Conservation (phyloP, 177 flowering plant species). For the Vitis hybrid region DNA sequence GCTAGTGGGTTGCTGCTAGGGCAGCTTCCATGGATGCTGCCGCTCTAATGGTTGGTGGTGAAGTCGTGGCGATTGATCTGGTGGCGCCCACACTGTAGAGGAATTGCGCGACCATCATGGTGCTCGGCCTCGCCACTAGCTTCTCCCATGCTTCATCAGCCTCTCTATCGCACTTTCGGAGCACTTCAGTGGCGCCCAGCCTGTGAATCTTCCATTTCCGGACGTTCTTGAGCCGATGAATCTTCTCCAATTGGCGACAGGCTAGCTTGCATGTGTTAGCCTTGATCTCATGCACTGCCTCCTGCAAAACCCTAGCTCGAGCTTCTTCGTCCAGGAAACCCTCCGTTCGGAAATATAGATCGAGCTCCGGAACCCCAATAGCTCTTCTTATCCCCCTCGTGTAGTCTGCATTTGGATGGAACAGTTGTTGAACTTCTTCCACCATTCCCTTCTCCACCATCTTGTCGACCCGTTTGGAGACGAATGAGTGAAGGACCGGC, state of each 20-base stretch:
- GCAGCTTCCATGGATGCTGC: background rate
- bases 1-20: conserved; percentile 1
- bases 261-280: conserved; percentile 47
- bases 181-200: conserved; percentile 57
- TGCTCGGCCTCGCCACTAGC: conserved; percentile 38
- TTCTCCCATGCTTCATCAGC: conserved; percentile 50
- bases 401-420: conserved; percentile 38
- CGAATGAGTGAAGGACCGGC: conserved; percentile 41
- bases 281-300: conserved; percentile 43
- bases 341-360: conserved; percentile 27
- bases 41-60: background rate
- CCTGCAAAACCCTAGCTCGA: conserved; percentile 22
- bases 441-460: conserved; percentile 48
- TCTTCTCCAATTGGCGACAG: conserved; percentile 47
- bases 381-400: conserved; percentile 39
- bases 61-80: no score
- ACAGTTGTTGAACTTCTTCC: conserved; percentile 32
- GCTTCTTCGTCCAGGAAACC: conserved; percentile 9
- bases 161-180: conserved; percentile 24
- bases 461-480: conserved; percentile 39
- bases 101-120: conserved; percentile 28
- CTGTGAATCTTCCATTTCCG: conserved; percentile 49
- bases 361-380: conserved; percentile 50
- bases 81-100: conserved; percentile 13
- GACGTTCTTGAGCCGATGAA: conserved; percentile 28